Base-by-base conservation (phyloP, 2,329 filamentous ascomycete genomes). In the Epichloe bromicola region DNA sequence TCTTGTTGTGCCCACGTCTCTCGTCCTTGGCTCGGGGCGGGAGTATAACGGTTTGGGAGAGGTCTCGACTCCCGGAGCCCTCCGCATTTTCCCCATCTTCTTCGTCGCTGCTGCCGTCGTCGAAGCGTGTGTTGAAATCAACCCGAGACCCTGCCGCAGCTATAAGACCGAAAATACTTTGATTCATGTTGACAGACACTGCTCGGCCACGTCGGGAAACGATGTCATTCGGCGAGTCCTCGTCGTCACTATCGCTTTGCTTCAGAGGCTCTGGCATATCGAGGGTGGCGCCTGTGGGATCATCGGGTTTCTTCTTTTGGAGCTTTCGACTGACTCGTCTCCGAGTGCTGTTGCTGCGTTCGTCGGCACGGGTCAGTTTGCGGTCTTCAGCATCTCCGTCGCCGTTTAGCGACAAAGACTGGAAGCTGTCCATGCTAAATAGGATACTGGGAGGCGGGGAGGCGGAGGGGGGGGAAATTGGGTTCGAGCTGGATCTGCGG, bases 141-240 rank as follows among this genome's bases (percentile, higher is more conserved):
- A 86, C 83, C 53, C 81, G 82, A 33, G 88, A 90, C 6, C 89
- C 88, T 38, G 88, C 88, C 15, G 88, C 88, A 6, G 90, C 87
- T 58, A 97, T 90, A 69, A 97, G 80, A 50, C 88, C 89, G 65
- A 96, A 95, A 51, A 97, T 83, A 57, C 88, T 94, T 73, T 95
- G 90, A 67, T 95, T 93, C 82, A 95, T 88, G 61, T 89, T 88
- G 68, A 80, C 72, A 53, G 77, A 75, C 64, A 77, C 72, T 55
- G 74, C 70, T 14, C 70, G 67, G 38, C 68, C 69, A 51, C 73
- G 70, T 8, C 60, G 64, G 2, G 72, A 66, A 4, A 67, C 57
- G 42, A 74, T 67, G 38, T 76, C 72, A 38, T 51, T 53, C 26
- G 52, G 55, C 6, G 54, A 53, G 57, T 78, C 72, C 44, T 76